phyloP scores from a whole-genome alignment of 2,329 filamentous ascomycete species.

The Coniochaeta sp. region DNA sequence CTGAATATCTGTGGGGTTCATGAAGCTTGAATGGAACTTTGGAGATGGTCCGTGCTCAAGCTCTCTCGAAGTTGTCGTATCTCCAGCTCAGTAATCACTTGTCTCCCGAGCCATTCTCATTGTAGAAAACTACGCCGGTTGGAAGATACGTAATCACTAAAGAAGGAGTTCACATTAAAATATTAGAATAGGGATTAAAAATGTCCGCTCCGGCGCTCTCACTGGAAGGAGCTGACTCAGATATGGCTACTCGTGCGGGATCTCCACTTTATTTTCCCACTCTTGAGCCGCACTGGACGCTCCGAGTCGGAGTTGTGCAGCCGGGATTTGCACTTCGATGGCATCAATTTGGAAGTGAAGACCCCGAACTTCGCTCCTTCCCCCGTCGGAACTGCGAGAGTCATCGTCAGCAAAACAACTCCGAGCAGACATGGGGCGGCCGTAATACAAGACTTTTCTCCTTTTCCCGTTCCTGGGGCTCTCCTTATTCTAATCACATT shows the following conservation, averaged over 20 bases:
- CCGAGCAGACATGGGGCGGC: too few species aligned
- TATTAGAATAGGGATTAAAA: too few species aligned
- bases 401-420: not conserved
- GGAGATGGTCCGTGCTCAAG: not conserved
- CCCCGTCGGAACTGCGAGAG: not conserved
- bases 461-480: not conserved
- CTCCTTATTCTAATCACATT: not conserved
- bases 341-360: not conserved
- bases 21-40: not conserved
- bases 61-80: not conserved
- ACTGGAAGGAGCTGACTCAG: too few species aligned
- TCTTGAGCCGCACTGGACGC: not conserved
- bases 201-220: too few species aligned
- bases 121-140: too few species aligned
- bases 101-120: not conserved
- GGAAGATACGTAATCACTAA: too few species aligned
- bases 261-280: too few species aligned
- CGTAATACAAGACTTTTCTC: not conserved
- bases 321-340: not conserved
- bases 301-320: not conserved
- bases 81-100: not conserved
- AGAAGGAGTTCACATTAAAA: too few species aligned
- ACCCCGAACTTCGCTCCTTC: not conserved
- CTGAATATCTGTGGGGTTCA: not conserved
- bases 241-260: too few species aligned